Conservation (phyloP, 1,284 basidiomycete genomes). For the Sanghuangporus sanghuang region DNA sequence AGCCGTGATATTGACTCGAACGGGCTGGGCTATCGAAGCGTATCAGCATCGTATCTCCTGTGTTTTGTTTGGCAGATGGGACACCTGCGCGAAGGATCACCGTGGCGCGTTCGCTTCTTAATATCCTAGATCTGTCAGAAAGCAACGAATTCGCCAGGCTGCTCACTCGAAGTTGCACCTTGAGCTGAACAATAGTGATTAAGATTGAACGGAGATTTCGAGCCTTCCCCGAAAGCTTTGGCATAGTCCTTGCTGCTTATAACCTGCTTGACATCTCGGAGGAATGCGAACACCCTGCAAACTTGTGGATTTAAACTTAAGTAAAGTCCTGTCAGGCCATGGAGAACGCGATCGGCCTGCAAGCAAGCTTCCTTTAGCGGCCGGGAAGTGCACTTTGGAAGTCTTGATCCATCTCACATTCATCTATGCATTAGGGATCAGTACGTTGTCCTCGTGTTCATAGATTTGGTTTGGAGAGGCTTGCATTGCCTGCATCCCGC, state of each 20-base stretch:
- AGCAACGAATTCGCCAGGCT: neutral
- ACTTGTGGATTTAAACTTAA: neutral
- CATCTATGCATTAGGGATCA: neutral
- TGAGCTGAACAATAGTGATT: neutral
- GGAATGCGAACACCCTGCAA: neutral
- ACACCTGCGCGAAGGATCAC: too few species aligned
- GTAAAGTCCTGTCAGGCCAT: neutral
- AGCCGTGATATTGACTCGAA: neutral
- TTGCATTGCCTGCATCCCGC: neutral
- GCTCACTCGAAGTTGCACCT: neutral
- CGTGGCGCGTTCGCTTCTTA: too few species aligned
- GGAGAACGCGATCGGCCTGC: neutral
- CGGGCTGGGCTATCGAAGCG: neutral
- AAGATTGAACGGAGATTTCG: neutral
- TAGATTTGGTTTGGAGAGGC: neutral
- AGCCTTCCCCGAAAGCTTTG: neutral
- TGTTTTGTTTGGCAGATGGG: neutral
- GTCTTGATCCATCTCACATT: neutral
- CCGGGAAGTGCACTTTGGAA: neutral
- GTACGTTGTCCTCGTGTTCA: neutral
- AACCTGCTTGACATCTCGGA: neutral
- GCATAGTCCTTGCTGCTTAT: too few species aligned
- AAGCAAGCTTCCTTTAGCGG: neutral
- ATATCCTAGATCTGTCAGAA: neutral
- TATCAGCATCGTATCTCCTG: neutral